A percentile compares a stretch with the other conserved stretches of the same genome.
These are phyloP conservation scores for Corynascus novoguineensis DNA, from an alignment of 495 filamentous ascomycete genomes.

Conservation along the genomic window DNA sequence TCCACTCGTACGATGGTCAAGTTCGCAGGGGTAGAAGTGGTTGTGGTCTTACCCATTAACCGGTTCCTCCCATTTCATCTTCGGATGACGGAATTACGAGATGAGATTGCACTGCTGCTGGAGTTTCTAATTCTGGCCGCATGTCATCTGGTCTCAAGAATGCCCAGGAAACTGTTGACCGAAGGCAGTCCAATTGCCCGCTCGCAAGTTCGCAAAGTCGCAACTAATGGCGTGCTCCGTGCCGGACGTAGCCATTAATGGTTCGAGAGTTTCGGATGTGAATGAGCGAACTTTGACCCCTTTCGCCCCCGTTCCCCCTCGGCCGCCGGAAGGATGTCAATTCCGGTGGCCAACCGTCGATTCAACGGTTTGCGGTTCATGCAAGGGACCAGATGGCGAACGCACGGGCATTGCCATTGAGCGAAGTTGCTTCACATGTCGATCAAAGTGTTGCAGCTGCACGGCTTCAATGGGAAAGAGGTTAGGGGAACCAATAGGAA, in stretches of 20 bases:
- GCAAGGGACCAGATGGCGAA: neutral
- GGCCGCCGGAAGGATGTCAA: constrained; percentile 9
- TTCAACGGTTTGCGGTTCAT: neutral
- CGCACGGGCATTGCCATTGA: constrained; percentile 15
- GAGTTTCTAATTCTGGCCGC: no score
- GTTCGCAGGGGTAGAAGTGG: no score
- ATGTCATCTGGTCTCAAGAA: no score
- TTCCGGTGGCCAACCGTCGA: constrained; percentile 10
- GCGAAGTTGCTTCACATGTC: constrained; percentile 17
- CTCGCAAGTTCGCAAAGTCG: neutral
- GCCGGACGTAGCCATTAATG: neutral
- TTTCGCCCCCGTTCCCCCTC: no score
- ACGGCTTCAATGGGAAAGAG: constrained; percentile 8
- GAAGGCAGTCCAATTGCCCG: no score
- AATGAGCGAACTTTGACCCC: neutral
- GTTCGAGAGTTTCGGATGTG: neutral
- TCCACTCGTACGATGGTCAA: no score
- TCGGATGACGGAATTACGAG: no score
- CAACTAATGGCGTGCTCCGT: neutral
- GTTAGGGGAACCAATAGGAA: constrained; percentile 4
- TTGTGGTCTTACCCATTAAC: no score
- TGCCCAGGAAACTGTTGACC: neutral
- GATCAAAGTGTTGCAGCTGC: constrained; percentile 14
- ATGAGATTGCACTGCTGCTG: no score
- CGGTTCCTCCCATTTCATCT: no score